These are phyloP conservation scores for Mortierella sp. DNA, from an alignment of 371 early-diverging fungal species.

Conservation along the genomic window DNA sequence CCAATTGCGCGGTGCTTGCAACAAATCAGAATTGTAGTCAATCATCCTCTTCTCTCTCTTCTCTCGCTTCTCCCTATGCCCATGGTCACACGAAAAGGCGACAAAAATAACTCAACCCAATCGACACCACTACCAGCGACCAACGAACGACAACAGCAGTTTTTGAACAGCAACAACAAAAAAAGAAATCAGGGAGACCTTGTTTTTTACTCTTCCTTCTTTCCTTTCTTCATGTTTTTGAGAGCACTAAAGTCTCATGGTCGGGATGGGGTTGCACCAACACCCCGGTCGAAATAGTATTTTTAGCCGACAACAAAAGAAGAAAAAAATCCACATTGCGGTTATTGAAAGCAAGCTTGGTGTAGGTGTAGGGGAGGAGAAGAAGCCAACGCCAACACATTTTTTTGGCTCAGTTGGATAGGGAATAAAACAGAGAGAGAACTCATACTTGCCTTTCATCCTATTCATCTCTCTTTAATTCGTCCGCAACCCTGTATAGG, in stretches of 20 bases:
- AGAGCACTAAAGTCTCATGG: conserved; percentile 8
- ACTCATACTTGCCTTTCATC: not conserved
- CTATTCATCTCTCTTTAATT: not conserved
- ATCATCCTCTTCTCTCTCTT: not conserved
- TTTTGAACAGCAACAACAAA: not conserved
- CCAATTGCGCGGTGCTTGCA: not conserved
- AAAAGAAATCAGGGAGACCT: conserved; percentile 3
- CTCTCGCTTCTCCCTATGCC: not conserved
- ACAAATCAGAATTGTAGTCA: not conserved
- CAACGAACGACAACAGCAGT: not conserved
- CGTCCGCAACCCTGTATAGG: not conserved
- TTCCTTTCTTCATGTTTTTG: not conserved
- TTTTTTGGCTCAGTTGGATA: not conserved
- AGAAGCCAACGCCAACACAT: not conserved
- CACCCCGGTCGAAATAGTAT: conserved; percentile 9
- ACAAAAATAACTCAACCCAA: conserved; percentile 25
- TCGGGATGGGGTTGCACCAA: conserved; percentile 12
- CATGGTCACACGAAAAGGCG: conserved; percentile 18
- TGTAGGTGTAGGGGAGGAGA: not conserved
- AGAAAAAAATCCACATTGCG: not conserved
- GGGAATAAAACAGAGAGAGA: not conserved
- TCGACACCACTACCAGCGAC: not conserved
- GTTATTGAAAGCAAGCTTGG: conserved; percentile 1
- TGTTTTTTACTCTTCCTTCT: not conserved
- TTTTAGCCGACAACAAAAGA: not conserved